These are phyloP conservation scores for Eucalyptus cloeziana DNA, from an alignment of 345 rosid genomes.

Conservation along the genomic window DNA sequence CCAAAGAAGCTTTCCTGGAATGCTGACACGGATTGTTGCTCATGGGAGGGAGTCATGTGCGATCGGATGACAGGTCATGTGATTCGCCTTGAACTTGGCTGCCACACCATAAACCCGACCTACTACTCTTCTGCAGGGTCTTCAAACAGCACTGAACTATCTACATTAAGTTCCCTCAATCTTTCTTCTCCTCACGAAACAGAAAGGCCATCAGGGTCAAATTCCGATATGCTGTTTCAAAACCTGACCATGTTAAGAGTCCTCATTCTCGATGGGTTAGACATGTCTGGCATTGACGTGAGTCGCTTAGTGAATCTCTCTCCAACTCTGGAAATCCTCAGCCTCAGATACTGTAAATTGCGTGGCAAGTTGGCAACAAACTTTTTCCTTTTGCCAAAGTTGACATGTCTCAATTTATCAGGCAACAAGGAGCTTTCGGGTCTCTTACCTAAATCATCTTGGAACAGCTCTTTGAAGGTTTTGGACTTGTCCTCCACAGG, in stretches of 20 bases:
- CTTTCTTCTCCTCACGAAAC: neutral
- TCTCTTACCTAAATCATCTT: neutral
- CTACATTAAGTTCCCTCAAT: neutral
- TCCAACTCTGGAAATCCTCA: neutral
- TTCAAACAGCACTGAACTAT: neutral
- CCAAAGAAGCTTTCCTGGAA: neutral
- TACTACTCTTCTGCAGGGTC: neutral
- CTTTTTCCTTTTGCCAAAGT: neutral
- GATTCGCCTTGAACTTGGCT: neutral
- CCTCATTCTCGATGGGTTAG: neutral
- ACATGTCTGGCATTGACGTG: neutral
- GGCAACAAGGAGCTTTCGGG: neutral
- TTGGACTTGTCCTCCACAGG: neutral
- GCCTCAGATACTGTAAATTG: neutral
- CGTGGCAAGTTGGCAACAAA: accelerated
- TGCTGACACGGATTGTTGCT: neutral
- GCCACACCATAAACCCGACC: accelerated
- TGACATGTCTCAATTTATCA: neutral
- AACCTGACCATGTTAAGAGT: neutral
- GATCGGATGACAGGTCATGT: neutral
- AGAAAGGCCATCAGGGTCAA: neutral
- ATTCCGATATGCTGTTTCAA: neutral
- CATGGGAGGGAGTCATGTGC: neutral
- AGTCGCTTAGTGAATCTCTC: neutral
- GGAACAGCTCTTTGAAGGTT: neutral